Evolutionary conservation across 805 yeast genomes (phyloP).

Genomic region (Metschnikowia similis): DNA sequence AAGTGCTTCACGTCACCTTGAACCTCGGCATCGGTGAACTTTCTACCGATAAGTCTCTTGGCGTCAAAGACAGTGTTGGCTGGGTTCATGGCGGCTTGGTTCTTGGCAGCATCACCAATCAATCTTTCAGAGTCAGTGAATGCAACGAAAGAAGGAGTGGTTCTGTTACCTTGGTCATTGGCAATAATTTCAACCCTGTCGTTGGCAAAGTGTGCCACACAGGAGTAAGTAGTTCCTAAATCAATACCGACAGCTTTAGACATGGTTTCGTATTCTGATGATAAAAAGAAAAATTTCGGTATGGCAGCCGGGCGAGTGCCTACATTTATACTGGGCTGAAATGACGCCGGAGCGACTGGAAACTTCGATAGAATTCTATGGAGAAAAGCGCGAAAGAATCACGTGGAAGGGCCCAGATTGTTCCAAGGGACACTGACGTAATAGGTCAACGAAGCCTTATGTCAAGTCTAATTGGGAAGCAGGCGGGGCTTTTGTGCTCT

Average conservation of each 20-base stretch:
- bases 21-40: slow-evolving; percentile 26
- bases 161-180: slow-evolving; percentile 33
- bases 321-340: slow-evolving; percentile 4
- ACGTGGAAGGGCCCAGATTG: slow-evolving; percentile 8
- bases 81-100: slow-evolving; percentile 34
- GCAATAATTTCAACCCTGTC: slow-evolving; percentile 31
- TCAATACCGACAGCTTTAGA: slow-evolving; percentile 32
- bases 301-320: neutral
- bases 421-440: slow-evolving; percentile 4
- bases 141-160: slow-evolving; percentile 31
- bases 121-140: slow-evolving; percentile 32
- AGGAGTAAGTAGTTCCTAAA: slow-evolving; percentile 32
- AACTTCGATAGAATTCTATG: slow-evolving; percentile 16
- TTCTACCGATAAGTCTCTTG: slow-evolving; percentile 31
- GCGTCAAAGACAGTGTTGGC: slow-evolving; percentile 32
- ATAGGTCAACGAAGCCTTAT: neutral
- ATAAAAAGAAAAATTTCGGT: slow-evolving; percentile 1
- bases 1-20: slow-evolving; percentile 29
- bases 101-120: slow-evolving; percentile 33
- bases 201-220: slow-evolving; percentile 32
- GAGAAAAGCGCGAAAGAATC: slow-evolving; percentile 4
- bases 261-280: slow-evolving; percentile 15
- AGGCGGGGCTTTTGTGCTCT: neutral
- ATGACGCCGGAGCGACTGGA: slow-evolving; percentile 9
- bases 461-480: neutral